phyloP scores from a whole-genome alignment of 257 asterid species.

The Ballota nigra region DNA sequence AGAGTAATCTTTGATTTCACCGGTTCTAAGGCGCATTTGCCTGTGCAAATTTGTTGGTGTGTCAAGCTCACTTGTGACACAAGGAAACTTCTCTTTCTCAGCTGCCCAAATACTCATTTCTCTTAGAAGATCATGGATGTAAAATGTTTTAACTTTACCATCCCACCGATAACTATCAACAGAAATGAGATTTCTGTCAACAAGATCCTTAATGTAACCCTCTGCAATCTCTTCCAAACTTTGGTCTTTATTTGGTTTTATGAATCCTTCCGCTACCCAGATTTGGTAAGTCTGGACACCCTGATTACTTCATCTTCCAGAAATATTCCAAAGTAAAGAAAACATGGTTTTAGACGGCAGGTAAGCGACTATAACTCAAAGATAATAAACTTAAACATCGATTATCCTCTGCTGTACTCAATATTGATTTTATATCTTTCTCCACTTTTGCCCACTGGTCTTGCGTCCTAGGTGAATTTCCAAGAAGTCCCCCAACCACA shows the following conservation, averaged over 20 bases:
- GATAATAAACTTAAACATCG: neutral
- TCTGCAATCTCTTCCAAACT: neutral
- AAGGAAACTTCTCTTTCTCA: neutral
- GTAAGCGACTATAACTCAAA: neutral
- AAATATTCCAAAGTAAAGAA: neutral
- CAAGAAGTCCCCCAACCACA: neutral
- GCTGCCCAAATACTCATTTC: neutral
- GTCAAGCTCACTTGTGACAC: neutral
- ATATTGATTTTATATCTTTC: neutral
- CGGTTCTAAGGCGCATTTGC: neutral
- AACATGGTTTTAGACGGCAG: neutral
- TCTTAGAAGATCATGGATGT: neutral
- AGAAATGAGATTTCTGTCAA: neutral
- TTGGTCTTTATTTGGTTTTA: neutral
- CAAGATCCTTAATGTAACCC: neutral
- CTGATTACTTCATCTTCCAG: neutral
- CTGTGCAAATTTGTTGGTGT: neutral
- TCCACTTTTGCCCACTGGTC: neutral
- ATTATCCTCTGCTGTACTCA: neutral
- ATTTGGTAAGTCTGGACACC: neutral
- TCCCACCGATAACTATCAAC: neutral
- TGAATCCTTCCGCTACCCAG: neutral
- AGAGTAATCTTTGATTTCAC: neutral
- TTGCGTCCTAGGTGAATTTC: neutral
- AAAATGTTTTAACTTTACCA: neutral